Percentiles rank a stretch among this genome's conserved stretches.
Conservation (phyloP, 495 filamentous ascomycete species). For the Corynascus novoguineensis region DNA sequence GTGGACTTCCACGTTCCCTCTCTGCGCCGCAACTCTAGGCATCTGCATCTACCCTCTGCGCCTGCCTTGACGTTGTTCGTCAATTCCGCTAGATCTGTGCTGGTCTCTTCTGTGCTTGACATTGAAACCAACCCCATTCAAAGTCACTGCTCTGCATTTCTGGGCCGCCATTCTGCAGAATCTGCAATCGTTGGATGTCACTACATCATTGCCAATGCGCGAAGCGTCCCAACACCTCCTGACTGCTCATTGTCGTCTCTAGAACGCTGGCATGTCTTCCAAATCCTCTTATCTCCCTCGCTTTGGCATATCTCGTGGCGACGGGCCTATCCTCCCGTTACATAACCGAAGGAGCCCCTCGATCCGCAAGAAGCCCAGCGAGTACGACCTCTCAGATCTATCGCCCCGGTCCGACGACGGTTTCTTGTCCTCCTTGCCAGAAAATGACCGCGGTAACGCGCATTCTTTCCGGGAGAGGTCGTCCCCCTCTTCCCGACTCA, state of each 20-base stretch:
- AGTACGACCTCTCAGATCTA: conserved; percentile 40
- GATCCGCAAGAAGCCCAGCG: conserved; percentile 33
- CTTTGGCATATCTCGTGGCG: conserved; percentile 21
- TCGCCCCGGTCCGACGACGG: conserved; percentile 38
- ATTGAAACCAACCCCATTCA: not conserved
- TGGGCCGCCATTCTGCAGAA: too few species aligned
- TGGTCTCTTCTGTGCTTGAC: not conserved
- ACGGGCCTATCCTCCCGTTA: conserved; percentile 26
- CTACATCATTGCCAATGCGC: not conserved
- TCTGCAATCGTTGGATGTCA: too few species aligned
- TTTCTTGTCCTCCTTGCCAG: conserved; percentile 21
- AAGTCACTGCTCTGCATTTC: not conserved
- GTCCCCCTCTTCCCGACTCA: conserved; percentile 14
- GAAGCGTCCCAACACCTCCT: not conserved
- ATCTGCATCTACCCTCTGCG: not conserved
- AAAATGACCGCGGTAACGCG: not conserved
- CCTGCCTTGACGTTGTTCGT: not conserved
- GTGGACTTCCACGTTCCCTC: not conserved
- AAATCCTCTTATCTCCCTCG: conserved; percentile 28
- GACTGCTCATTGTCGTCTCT: too few species aligned
- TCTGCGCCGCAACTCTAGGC: not conserved
- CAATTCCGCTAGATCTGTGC: not conserved
- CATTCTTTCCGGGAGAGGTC: conserved; percentile 9
- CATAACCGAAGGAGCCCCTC: conserved; percentile 20
- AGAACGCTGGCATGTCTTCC: conserved; percentile 17